Evolutionary conservation across 2,329 filamentous ascomycete species (phyloP).

Genomic region (Furcasterigmium furcatum): DNA sequence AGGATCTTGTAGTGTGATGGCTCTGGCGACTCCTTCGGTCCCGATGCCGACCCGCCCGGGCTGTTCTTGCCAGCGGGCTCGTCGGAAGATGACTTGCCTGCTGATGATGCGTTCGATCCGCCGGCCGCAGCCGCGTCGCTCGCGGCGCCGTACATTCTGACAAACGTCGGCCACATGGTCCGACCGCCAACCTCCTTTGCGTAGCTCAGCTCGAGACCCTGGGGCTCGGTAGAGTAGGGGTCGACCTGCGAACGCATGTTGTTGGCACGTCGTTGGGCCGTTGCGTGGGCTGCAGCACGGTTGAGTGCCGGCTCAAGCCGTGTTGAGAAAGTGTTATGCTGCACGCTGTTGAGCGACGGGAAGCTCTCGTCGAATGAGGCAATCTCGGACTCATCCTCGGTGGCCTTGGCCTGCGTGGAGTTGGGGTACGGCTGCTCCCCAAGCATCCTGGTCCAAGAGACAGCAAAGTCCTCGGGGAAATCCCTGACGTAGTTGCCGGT

Average conservation of each 20-base stretch:
- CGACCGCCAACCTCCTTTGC: constrained; percentile 35
- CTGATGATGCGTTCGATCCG: background rate
- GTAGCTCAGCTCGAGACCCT: constrained; percentile 46
- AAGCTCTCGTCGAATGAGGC: constrained; percentile 40
- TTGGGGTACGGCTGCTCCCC: constrained; percentile 6
- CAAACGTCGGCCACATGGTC: constrained; percentile 28
- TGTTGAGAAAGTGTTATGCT: background rate
- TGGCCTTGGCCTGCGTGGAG: background rate
- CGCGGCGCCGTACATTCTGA: constrained; percentile 26
- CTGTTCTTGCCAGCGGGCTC: background rate
- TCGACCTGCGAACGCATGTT: constrained; percentile 23
- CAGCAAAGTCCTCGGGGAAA: constrained; percentile 48
- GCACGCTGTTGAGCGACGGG: constrained; percentile 15
- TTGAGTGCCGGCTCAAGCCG: constrained; percentile 18
- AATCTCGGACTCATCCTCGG: constrained; percentile 18
- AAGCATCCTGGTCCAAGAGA: constrained; percentile 32
- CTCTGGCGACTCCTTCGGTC: constrained; percentile 9
- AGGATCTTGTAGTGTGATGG: constrained; percentile 58
- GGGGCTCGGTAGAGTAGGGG: constrained; percentile 38
- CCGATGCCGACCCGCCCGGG: background rate
- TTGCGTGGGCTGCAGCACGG: constrained; percentile 2
- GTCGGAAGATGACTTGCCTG: background rate
- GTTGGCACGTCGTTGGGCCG: constrained; percentile 2
- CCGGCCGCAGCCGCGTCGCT: constrained; percentile 6
- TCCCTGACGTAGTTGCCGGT: constrained; percentile 48